Percentiles rank a stretch among this genome's conserved stretches.
Conservation (phyloP, 1,139 yeast genomes). For the Zygosaccharomyces pseudobailii region DNA sequence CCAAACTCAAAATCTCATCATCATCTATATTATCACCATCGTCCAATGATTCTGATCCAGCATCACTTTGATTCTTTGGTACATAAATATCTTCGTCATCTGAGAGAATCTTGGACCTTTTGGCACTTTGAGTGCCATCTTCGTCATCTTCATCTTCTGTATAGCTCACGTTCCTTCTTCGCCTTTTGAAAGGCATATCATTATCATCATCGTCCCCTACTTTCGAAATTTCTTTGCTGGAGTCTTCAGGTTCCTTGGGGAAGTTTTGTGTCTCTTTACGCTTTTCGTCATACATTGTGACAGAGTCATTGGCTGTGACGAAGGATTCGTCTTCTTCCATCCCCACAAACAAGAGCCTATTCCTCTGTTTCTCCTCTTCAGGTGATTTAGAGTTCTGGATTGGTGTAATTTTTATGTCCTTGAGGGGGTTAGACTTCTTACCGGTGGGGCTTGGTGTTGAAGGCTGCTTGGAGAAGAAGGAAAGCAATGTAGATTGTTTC, state of each 20-base stretch:
- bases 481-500: conserved; percentile 56
- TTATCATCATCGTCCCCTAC: conserved; percentile 13
- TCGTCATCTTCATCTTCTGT: conserved; percentile 34
- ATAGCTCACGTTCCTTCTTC: conserved; percentile 35
- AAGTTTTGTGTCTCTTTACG: not conserved
- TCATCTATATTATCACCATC: conserved; percentile 29
- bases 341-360: conserved; percentile 20
- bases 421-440: not conserved
- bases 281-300: not conserved
- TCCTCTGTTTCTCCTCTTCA: conserved; percentile 3
- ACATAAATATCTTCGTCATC: conserved; percentile 32
- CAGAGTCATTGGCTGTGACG: conserved; percentile 18
- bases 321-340: conserved; percentile 27
- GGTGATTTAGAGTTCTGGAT: conserved; percentile 16
- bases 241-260: not conserved
- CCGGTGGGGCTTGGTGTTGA: conserved; percentile 12
- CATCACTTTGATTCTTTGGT: conserved; percentile 27
- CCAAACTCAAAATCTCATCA: conserved; percentile 30
- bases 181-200: conserved; percentile 10
- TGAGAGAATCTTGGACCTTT: conserved; percentile 28
- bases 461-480: conserved; percentile 43
- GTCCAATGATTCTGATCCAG: conserved; percentile 9
- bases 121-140: conserved; percentile 19
- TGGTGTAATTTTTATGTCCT: conserved; percentile 9
- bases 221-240: not conserved